Conservation (phyloP, 768 basidiomycete species). For the Mycena latifolia region DNA sequence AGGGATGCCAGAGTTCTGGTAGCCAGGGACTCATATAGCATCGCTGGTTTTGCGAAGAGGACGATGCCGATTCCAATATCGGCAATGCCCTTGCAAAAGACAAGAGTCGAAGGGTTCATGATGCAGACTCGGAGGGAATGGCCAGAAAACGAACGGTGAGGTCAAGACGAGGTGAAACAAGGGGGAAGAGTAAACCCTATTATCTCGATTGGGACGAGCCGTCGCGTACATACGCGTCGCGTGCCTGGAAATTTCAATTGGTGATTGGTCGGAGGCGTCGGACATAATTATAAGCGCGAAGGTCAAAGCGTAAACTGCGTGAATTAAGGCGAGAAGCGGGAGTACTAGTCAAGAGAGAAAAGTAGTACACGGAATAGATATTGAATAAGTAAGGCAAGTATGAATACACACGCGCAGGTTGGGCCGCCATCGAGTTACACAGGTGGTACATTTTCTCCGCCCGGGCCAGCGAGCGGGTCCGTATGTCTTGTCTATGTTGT, state of each 20-base stretch:
- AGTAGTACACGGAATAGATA: slow-evolving; percentile 10
- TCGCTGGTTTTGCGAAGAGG: slow-evolving; percentile 40
- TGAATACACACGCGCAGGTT: not conserved
- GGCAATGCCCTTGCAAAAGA: slow-evolving; percentile 43
- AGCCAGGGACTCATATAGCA: slow-evolving; percentile 44
- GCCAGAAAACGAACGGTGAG: no score
- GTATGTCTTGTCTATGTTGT: not conserved
- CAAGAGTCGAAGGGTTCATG: slow-evolving; percentile 33
- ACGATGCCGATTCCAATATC: slow-evolving; percentile 44
- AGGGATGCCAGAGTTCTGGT: slow-evolving; percentile 37
- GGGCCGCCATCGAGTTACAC: slow-evolving; percentile 1
- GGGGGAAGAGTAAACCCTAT: no score
- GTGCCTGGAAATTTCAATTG: no score
- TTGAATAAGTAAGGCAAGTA: slow-evolving; percentile 20
- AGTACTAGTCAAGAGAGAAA: no score
- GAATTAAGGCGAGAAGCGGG: no score
- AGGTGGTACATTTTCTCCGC: slow-evolving; percentile 22
- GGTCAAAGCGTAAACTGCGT: no score
- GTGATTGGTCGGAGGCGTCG: no score
- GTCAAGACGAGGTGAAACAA: no score
- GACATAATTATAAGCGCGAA: no score
- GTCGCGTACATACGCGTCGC: no score
- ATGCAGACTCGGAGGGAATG: not conserved
- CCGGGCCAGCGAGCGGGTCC: slow-evolving; percentile 3
- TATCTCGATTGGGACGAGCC: no score